Conservation (phyloP, 345 rosid species). For the Eucalyptus cloeziana region DNA sequence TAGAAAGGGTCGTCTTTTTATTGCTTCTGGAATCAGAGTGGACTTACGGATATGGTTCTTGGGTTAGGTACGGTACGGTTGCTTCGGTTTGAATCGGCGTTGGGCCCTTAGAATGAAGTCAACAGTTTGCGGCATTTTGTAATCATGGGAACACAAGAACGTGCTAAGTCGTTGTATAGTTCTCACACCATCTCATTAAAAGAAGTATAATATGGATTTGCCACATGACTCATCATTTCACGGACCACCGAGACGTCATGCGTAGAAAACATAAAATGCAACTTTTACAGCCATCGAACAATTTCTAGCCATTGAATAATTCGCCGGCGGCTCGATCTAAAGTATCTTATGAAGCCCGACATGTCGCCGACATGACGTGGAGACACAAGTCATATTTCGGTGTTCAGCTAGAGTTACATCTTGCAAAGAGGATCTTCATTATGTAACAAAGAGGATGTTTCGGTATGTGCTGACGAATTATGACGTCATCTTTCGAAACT, state of each 20-base stretch:
- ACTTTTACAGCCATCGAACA: accelerated
- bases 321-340: not conserved
- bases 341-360: accelerated
- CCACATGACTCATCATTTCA: not conserved
- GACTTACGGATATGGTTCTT: not conserved
- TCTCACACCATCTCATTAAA: not conserved
- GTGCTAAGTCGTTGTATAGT: not conserved
- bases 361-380: accelerated
- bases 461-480: not conserved
- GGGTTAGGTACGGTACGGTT: not conserved
- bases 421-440: not conserved
- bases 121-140: not conserved
- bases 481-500: not conserved
- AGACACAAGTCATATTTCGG: not conserved
- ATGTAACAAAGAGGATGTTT: not conserved
- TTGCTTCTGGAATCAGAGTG: not conserved
- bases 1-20: not conserved
- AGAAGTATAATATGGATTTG: not conserved
- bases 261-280: not conserved
- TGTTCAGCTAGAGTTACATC: not conserved
- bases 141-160: not conserved
- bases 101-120: not conserved
- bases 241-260: not conserved
- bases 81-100: not conserved
- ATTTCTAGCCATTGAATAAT: not conserved